phyloP scores from a whole-genome alignment of 371 early-diverging fungal genomes.

The Mortierella sp. region DNA sequence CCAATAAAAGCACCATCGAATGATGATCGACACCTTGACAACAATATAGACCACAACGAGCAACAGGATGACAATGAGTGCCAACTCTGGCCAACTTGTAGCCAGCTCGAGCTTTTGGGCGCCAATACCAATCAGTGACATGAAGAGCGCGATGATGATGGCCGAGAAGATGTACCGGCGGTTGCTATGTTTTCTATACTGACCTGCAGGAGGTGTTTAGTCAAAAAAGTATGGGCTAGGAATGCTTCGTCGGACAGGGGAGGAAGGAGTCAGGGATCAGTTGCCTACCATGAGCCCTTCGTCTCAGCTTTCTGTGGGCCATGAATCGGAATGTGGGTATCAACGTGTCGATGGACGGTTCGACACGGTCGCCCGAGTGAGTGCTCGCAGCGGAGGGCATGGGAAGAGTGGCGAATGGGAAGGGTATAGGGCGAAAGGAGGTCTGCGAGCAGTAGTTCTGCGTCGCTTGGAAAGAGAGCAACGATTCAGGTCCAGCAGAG shows the following conservation, averaged over 20 bases:
- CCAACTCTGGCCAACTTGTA: conserved; percentile 34
- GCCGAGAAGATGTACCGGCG: conserved; percentile 42
- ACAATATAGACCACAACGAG: conserved; percentile 43
- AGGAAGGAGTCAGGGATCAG: too few species aligned
- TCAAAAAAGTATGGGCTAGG: too few species aligned
- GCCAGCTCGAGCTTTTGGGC: conserved; percentile 43
- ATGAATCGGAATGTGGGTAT: conserved; percentile 48
- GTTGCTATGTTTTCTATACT: conserved; percentile 31
- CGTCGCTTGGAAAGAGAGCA: too few species aligned
- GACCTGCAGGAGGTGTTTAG: conserved; percentile 11
- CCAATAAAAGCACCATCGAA: conserved; percentile 58
- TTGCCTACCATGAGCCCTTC: conserved; percentile 50
- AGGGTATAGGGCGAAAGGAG: too few species aligned
- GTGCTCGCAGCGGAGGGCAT: neutral
- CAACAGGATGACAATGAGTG: conserved; percentile 20
- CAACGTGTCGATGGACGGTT: conserved; percentile 31
- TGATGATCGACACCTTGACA: conserved; percentile 52
- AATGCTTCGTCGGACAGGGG: too few species aligned
- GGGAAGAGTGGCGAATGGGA: neutral
- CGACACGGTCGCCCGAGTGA: conserved; percentile 1
- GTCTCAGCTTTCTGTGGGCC: conserved; percentile 37
- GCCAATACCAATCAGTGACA: conserved; percentile 46
- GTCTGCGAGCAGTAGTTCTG: too few species aligned
- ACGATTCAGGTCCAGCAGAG: too few species aligned
- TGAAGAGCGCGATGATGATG: conserved; percentile 36